Conservation (phyloP, 192 early-diverging fungal species). For the Podila epicladia region DNA sequence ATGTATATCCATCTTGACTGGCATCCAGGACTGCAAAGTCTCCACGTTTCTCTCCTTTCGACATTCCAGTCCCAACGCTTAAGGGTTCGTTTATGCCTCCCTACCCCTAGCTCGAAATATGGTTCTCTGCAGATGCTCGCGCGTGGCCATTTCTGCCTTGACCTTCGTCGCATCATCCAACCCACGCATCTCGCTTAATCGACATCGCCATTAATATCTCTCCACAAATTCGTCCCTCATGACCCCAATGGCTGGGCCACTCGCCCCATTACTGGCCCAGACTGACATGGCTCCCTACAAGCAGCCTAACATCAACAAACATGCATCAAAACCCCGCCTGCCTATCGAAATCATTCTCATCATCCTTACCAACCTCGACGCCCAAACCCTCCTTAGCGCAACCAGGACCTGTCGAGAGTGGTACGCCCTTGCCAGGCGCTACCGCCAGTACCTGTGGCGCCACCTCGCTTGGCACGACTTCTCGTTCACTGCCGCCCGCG, state of each 20-base stretch:
- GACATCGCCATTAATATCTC: no score
- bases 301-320: not conserved
- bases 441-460: constrained; percentile 36
- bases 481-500: constrained; percentile 27
- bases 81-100: no score
- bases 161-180: no score
- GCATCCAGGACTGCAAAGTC: no score
- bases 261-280: not conserved
- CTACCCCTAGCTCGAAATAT: no score
- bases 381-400: constrained; percentile 24
- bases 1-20: no score
- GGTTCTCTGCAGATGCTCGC: no score
- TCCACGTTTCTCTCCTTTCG: no score
- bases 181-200: no score
- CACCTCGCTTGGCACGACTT: constrained; percentile 23
- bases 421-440: constrained; percentile 20
- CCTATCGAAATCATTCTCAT: constrained; percentile 36
- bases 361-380: constrained; percentile 35
- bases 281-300: not conserved
- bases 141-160: no score
- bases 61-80: no score
- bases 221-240: not conserved
- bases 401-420: constrained; percentile 23
- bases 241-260: not conserved
- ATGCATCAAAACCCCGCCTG: not conserved